phyloP scores from a whole-genome alignment of 202 grass and related monocot genomes.

The Panicum hallii region DNA sequence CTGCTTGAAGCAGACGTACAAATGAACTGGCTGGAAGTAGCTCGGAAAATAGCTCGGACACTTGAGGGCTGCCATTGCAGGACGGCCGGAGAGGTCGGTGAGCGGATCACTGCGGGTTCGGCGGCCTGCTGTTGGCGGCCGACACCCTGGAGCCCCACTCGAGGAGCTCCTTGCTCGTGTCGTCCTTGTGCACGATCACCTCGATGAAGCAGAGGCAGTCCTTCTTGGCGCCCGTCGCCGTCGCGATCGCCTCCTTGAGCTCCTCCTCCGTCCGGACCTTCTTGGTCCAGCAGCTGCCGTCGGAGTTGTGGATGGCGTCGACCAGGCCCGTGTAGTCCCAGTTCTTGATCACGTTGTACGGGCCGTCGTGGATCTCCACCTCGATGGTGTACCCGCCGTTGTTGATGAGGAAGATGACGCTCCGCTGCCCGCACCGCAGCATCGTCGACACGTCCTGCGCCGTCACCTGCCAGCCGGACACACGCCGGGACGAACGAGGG shows the following conservation, averaged over 20 bases:
- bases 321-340: slow-evolving; percentile 68
- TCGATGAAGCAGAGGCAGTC: slow-evolving; percentile 65
- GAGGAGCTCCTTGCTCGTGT: slow-evolving; percentile 63
- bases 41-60: neutral
- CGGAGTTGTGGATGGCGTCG: slow-evolving; percentile 64
- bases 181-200: slow-evolving; percentile 63
- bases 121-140: slow-evolving; percentile 57
- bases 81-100: too few relatives aligned
- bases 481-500: too few relatives aligned
- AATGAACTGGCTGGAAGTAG: neutral
- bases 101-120: slow-evolving; percentile 51
- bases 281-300: slow-evolving; percentile 68
- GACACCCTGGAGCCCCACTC: slow-evolving; percentile 64
- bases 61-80: neutral
- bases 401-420: slow-evolving; percentile 73
- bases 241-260: slow-evolving; percentile 49
- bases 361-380: slow-evolving; percentile 61
- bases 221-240: slow-evolving; percentile 48
- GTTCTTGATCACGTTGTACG: slow-evolving; percentile 68
- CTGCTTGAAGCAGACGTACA: neutral
- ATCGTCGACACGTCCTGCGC: slow-evolving; percentile 78
- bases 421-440: slow-evolving; percentile 65
- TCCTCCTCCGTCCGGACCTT: slow-evolving; percentile 55
- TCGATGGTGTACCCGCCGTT: slow-evolving; percentile 80
- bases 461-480: slow-evolving; percentile 44